These are phyloP conservation scores for Penicillium maclennaniae DNA, from an alignment of 495 filamentous ascomycete genomes.

Conservation along the genomic window DNA sequence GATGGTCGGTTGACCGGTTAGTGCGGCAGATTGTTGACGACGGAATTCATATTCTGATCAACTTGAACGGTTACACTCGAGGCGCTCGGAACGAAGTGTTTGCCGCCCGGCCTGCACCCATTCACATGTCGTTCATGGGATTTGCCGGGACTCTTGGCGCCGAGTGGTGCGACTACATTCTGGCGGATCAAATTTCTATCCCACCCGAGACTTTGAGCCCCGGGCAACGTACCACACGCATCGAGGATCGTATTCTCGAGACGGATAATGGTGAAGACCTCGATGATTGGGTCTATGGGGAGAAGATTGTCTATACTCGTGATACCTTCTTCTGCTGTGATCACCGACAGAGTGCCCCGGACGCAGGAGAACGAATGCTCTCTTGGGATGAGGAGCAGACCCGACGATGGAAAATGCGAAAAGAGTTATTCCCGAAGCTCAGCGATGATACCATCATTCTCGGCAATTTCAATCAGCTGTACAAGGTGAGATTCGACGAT, in stretches of 20 bases:
- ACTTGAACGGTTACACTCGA: constrained; percentile 95
- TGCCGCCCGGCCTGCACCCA: constrained; percentile 87
- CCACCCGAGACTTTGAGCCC: constrained; percentile 78
- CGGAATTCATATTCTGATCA: constrained; percentile 93
- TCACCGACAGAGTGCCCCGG: constrained; percentile 87
- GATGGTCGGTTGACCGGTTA: constrained; percentile 79
- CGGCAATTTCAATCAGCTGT: constrained; percentile 98
- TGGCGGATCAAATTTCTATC: constrained; percentile 85
- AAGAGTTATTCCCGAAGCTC: constrained; percentile 84
- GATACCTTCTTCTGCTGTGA: constrained; percentile 99
- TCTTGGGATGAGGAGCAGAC: constrained; percentile 84
- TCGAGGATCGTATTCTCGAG: constrained; percentile 69
- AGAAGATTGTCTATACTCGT: constrained; percentile 93
- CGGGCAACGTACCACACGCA: constrained; percentile 64
- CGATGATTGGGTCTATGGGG: constrained; percentile 87
- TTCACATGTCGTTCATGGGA: constrained; percentile 99
- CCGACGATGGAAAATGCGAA: constrained; percentile 89
- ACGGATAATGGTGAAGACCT: constrained; percentile 59
- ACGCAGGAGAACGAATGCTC: constrained; percentile 56
- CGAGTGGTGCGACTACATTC: constrained; percentile 98
- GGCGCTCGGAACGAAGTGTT: constrained; percentile 98
- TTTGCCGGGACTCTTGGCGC: constrained; percentile 95
- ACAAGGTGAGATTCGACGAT: constrained; percentile 66
- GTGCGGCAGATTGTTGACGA: constrained; percentile 91
- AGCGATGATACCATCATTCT: constrained; percentile 85